phyloP scores from a whole-genome alignment of 1,284 basidiomycete genomes.

The Stygiomarasmius scandens region DNA sequence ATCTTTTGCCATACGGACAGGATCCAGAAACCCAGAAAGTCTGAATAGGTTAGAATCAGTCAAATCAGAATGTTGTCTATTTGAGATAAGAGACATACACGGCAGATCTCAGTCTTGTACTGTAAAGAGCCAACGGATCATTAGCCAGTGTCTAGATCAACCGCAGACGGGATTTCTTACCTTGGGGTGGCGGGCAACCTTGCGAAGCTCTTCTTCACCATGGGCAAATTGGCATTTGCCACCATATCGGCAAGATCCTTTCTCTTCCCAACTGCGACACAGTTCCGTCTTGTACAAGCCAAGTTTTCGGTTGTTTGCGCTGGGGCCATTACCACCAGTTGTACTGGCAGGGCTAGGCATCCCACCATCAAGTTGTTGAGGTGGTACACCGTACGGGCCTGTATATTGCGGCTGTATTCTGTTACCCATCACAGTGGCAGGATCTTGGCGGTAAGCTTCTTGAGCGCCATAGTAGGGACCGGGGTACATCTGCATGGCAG shows the following conservation, averaged over 20 bases:
- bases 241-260: slow-evolving; percentile 85
- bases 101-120: slow-evolving; percentile 93
- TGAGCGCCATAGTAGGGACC: slow-evolving; percentile 68
- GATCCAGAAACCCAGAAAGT: slow-evolving; percentile 92
- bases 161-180: slow-evolving; percentile 39
- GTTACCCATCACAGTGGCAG: slow-evolving; percentile 56
- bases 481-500: slow-evolving; percentile 60
- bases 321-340: slow-evolving; percentile 59
- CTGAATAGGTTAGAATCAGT: slow-evolving; percentile 34
- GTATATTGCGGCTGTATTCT: slow-evolving; percentile 62
- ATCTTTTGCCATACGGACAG: slow-evolving; percentile 87
- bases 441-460: slow-evolving; percentile 59
- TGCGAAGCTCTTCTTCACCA: slow-evolving; percentile 84
- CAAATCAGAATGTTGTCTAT: slow-evolving; percentile 19
- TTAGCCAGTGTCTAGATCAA: slow-evolving; percentile 8
- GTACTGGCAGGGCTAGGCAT: slow-evolving; percentile 43
- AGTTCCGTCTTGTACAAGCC: slow-evolving; percentile 91
- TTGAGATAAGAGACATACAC: slow-evolving; percentile 50
- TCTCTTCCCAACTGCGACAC: slow-evolving; percentile 93
- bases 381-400: slow-evolving; percentile 53
- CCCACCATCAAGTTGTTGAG: slow-evolving; percentile 37
- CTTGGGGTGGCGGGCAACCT: slow-evolving; percentile 84
- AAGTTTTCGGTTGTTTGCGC: slow-evolving; percentile 85
- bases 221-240: slow-evolving; percentile 91
- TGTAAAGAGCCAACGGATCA: slow-evolving; percentile 34